These are phyloP conservation scores for Nymphaea colorata DNA, from an alignment of 164 flowering plant genomes.

Conservation along the genomic window DNA sequence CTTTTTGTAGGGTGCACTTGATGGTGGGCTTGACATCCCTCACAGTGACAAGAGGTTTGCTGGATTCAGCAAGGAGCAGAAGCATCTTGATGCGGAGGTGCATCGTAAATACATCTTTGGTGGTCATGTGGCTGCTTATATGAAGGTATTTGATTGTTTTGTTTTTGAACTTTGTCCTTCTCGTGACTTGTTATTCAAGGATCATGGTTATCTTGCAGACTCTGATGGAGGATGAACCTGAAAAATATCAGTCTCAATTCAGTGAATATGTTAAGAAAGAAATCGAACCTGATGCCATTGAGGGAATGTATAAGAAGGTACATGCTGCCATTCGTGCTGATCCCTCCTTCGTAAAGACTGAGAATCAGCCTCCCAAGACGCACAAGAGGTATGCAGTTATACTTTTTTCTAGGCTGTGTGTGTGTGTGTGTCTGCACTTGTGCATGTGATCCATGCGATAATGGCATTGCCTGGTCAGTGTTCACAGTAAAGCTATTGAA, in stretches of 20 bases:
- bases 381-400: slow-evolving; percentile 55
- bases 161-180: background rate
- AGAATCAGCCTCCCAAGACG: slow-evolving; percentile 53
- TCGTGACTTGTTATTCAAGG: background rate
- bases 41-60: slow-evolving; percentile 88
- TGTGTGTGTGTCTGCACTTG: no score
- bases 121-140: slow-evolving; percentile 71
- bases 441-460: no score
- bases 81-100: slow-evolving; percentile 70
- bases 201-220: slow-evolving; percentile 19
- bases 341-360: slow-evolving; percentile 35
- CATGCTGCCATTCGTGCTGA: slow-evolving; percentile 56
- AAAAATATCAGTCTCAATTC: slow-evolving; percentile 59
- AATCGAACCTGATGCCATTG: slow-evolving; percentile 47
- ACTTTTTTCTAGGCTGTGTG: no score
- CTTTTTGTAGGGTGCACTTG: slow-evolving; percentile 58
- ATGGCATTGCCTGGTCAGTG: no score
- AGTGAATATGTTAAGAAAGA: slow-evolving; percentile 24
- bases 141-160: slow-evolving; percentile 28
- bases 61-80: slow-evolving; percentile 50
- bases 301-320: slow-evolving; percentile 46
- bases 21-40: slow-evolving; percentile 84
- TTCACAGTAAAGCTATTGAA: no score
- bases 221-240: slow-evolving; percentile 71
- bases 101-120: slow-evolving; percentile 77